Percentiles rank a stretch among this genome's conserved stretches.
phyloP scores from a whole-genome alignment of 441 rosid species.

The Erodium chrysanthum region DNA sequence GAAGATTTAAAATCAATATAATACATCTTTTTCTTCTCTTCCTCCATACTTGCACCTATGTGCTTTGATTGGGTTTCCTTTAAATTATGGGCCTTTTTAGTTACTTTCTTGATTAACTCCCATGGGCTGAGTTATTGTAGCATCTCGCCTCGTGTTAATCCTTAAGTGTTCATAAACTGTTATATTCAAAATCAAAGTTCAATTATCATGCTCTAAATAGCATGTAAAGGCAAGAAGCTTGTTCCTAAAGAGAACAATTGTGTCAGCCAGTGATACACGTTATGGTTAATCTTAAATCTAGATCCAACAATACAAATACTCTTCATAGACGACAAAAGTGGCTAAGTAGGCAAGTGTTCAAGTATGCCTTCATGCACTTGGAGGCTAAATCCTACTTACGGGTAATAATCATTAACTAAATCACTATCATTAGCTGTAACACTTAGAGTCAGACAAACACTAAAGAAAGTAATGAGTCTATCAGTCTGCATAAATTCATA shows the following conservation, averaged over 20 bases:
- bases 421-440: neutral
- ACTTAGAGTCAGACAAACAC: neutral
- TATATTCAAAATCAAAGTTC: neutral
- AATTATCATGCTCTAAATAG: neutral
- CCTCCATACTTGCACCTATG: neutral
- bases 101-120: neutral
- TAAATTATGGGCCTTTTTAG: neutral
- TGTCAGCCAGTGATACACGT: neutral
- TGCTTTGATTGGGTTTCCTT: neutral
- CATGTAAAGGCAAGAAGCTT: neutral
- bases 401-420: neutral
- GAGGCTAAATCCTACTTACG: neutral
- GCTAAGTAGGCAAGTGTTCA: neutral
- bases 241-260: neutral
- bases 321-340: neutral
- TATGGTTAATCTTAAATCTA: neutral
- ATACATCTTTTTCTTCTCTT: neutral
- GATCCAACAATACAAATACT: neutral
- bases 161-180: neutral
- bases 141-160: neutral
- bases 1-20: too few species aligned
- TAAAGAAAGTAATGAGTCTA: neutral
- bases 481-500: neutral
- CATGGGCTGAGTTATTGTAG: neutral
- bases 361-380: neutral